Evolutionary conservation across 768 basidiomycete genomes (phyloP).

Genomic region (Favolaschia claudopus): DNA sequence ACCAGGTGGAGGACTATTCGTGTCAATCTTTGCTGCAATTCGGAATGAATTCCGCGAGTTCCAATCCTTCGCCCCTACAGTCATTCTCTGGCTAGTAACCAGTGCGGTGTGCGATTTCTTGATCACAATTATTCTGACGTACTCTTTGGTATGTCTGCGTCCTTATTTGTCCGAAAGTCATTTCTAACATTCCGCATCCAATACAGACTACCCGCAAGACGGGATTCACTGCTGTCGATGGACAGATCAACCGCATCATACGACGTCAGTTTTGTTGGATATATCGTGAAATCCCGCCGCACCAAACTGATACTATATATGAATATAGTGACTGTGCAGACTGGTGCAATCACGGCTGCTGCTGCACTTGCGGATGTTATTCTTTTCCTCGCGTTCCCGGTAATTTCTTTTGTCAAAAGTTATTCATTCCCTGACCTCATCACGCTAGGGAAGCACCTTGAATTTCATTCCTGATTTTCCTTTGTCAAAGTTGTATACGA

Average conservation of each 20-base stretch:
- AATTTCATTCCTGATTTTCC: conserved; percentile 25
- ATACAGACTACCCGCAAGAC: conserved; percentile 46
- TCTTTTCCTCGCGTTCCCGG: conserved; percentile 26
- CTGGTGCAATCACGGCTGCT: conserved; percentile 35
- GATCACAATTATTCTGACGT: conserved; percentile 32
- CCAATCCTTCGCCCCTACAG: conserved; percentile 20
- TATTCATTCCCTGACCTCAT: neutral
- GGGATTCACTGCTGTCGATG: conserved; percentile 45
- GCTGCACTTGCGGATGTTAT: conserved; percentile 33
- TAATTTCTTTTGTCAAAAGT: conserved; percentile 13
- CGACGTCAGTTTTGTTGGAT: conserved; percentile 27
- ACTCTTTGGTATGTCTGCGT: conserved; percentile 26
- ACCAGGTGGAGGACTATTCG: conserved; percentile 16
- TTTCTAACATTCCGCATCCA: no score
- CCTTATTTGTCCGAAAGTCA: neutral
- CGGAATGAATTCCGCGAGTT: conserved; percentile 27
- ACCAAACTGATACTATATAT: neutral
- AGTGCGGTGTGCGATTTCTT: conserved; percentile 32
- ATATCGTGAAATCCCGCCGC: no score
- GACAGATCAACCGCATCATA: conserved; percentile 46
- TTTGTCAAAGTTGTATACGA: conserved; percentile 18
- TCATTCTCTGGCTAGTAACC: conserved; percentile 32
- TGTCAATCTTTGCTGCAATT: conserved; percentile 14
- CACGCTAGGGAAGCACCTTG: no score
- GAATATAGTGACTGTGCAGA: conserved; percentile 34